Base-by-base conservation (phyloP, 345 rosid genomes). In the Kernera saxatilis region DNA sequence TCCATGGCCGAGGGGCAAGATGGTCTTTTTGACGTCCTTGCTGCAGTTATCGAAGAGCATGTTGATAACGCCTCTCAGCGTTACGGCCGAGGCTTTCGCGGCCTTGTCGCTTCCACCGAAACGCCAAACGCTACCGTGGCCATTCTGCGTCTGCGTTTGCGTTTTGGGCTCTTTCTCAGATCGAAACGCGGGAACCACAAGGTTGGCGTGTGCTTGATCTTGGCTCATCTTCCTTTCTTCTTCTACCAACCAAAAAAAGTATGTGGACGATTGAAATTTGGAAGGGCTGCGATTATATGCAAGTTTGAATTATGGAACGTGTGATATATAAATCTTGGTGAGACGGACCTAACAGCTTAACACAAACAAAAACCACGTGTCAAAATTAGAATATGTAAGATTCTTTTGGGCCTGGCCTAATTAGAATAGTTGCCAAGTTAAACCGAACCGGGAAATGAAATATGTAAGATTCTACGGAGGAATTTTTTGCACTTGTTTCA, bases 1-100 rank as follows among this genome's bases (percentile, higher is more conserved):
- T 19, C 97, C 96, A n/a, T 83, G 88, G 49, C 84, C 91, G 8
- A 88, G 82, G 29, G 86, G 87, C 11, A 88, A 36, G 19, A 79
- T 23, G 2, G 79, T 23, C 71, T 84, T 74, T 6, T 60, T 5
- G 29, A 82, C 83, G 9, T 81, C 82, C 3, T 67, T 37, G 70
- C 78, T 64, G 69, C 88, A 72, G 35, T 82, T 85, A 5, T 8
- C 81, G 57, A 66, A 50, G 27, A 91, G 61, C 68, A 44, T 46
- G 60, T 17, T 17, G 72, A 85, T 77, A 22, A 74, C 65, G n/a
- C 81, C 82, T 64, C 88, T 83, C 23, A 88, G 67, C 2, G 81
- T 81, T 23, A 80, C 46, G 1, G 49, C 32, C 0, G 84, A 25
- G 12, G 82, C 67, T 6, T 72, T 27, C 15, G 10, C 66, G 3